Evolutionary conservation across 176 grass and related monocot genomes (phyloP).

Genomic region (Avena atlantica): DNA sequence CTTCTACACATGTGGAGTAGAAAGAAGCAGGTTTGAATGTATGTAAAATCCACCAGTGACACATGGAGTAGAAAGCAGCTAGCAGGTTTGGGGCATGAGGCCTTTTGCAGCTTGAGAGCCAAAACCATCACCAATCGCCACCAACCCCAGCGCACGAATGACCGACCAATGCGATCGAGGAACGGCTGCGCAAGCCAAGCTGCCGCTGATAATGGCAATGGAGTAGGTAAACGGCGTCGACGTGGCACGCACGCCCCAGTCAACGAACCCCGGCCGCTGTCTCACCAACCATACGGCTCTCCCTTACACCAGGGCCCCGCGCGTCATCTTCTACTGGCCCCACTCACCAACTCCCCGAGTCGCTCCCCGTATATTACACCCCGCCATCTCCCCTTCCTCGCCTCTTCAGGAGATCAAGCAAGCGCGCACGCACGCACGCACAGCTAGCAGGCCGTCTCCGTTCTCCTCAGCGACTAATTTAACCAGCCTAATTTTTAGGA

Average conservation of each 20-base stretch:
- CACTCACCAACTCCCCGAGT: constrained; percentile 41
- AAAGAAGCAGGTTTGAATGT: too few relatives aligned
- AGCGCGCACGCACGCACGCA: neutral
- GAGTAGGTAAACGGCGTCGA: constrained; percentile 57
- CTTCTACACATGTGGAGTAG: too few relatives aligned
- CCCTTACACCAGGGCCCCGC: constrained; percentile 14
- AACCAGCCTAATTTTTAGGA: neutral
- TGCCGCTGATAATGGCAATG: neutral
- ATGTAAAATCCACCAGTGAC: neutral
- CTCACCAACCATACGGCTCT: constrained; percentile 42
- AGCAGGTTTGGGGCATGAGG: neutral
- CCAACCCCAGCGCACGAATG: constrained; percentile 10
- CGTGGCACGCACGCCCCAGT: constrained; percentile 10
- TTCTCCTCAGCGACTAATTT: neutral
- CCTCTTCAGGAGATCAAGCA: constrained; percentile 46
- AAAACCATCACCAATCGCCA: neutral
- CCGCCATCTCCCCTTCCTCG: constrained; percentile 26
- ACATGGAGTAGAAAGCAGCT: neutral
- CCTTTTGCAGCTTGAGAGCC: neutral
- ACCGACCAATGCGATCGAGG: neutral
- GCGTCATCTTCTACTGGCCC: neutral
- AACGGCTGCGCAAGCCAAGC: neutral
- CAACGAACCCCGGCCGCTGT: constrained; percentile 43
- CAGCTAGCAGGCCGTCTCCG: neutral
- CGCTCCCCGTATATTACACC: constrained; percentile 41